Evolutionary conservation across 495 filamentous ascomycete genomes (phyloP).

Genomic region (Thermochaetoides thermophila): DNA sequence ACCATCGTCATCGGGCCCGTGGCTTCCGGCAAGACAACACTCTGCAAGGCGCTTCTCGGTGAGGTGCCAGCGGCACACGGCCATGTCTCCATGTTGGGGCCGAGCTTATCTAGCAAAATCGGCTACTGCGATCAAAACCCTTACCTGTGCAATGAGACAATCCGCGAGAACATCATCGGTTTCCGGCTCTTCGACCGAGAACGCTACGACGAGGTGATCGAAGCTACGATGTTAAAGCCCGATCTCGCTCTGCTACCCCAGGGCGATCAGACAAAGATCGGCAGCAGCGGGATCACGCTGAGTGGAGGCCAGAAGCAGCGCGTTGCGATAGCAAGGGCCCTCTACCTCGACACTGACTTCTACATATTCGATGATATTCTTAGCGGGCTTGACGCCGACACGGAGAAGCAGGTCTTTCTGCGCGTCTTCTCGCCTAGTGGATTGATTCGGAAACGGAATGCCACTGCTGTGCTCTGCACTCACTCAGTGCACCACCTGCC

Average conservation of each 20-base stretch:
- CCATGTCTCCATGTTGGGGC: slow-evolving; percentile 13
- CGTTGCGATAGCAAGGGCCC: slow-evolving; percentile 25
- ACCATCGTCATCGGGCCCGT: slow-evolving; percentile 26
- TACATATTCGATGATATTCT: slow-evolving; percentile 36
- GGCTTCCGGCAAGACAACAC: slow-evolving; percentile 28
- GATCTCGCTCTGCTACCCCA: slow-evolving; percentile 30
- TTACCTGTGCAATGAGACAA: slow-evolving; percentile 27
- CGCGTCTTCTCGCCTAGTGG: slow-evolving; percentile 27
- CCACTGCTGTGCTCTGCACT: slow-evolving; percentile 16
- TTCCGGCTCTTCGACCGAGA: slow-evolving; percentile 32
- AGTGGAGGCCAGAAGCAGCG: slow-evolving; percentile 56
- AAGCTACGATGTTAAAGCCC: slow-evolving; percentile 45
- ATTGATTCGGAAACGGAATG: slow-evolving; percentile 11
- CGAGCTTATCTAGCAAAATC: slow-evolving; percentile 6
- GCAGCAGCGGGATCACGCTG: slow-evolving; percentile 48
- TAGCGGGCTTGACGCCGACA: slow-evolving; percentile 46
- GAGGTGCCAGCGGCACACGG: slow-evolving; percentile 14
- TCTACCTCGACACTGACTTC: slow-evolving; percentile 17
- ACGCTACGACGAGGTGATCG: slow-evolving; percentile 48
- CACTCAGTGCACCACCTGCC: slow-evolving; percentile 26
- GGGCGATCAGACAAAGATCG: slow-evolving; percentile 42
- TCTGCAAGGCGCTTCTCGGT: slow-evolving; percentile 24
- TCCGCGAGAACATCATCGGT: slow-evolving; percentile 23
- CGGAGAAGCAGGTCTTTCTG: slow-evolving; percentile 45
- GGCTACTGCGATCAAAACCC: slow-evolving; percentile 31